Base-by-base conservation (phyloP, 78 protist species). In the Polysphondylium violaceum region DNA sequence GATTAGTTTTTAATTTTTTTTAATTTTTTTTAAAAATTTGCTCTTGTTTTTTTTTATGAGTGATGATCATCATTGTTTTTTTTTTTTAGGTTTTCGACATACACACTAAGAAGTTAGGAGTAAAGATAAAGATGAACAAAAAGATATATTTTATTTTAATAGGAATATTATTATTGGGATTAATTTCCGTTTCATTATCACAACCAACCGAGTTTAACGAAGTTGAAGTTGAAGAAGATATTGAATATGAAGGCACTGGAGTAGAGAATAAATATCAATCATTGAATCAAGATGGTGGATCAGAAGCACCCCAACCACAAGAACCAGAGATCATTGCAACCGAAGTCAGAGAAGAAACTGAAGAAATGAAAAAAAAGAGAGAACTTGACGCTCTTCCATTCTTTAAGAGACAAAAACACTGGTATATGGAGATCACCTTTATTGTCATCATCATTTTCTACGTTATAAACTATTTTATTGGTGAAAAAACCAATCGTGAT, bases 201-300 rank as follows among this genome's bases (percentile, higher is more conserved):
- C 72, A 64, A 36, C 2, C 41, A 64, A 64, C 17, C 38, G 72
- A 36, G 38, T 17, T 23, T 35, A 17, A n/a, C 0, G 36, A 63
- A 31, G 14, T 16, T 47, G 11, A 47, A 16, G 86, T 55, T 16
- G 8, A 11, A 31, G 85, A 53, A 25, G 60, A 77, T 51, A 68
- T 61, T n/a, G 91, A 85, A 35, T 44, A 43, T 17, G 74, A 85
- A 43, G 88, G 72, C 31, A 59, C 41, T 60, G 83, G 59, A 83
- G 63, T 83, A 6, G 74, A 65, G 3, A 55, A 67, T 53, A 5
- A 67, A 55, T 77, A 77, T 59, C 55, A 25, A 21, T 38, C 78
- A 56, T 19, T 47, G 36, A 51, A 71, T 25, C 14, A 58, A 8
- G 92, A 58, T 25, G 78, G 27, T 53, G 79, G 51, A 38, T 17